Conservation (phyloP, 305 asterid species). For the Fraxinus latifolia region DNA sequence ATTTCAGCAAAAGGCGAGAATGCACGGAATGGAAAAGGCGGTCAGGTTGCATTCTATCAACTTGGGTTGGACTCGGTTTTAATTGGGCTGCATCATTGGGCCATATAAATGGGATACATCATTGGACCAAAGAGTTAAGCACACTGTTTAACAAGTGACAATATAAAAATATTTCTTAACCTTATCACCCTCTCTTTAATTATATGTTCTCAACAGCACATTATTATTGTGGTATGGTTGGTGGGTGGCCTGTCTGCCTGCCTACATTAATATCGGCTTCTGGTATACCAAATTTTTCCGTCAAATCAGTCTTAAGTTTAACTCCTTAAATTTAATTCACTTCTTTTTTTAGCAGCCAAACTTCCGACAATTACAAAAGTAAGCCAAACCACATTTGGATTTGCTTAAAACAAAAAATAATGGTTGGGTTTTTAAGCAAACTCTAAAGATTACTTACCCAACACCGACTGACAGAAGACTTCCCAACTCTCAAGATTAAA, state of each 20-base stretch:
- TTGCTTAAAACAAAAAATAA: neutral
- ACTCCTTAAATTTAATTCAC: neutral
- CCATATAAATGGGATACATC: too few relatives aligned
- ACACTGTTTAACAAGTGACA: neutral
- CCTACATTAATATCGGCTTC: slow-evolving; percentile 14
- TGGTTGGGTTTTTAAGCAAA: neutral
- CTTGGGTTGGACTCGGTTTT: too few relatives aligned
- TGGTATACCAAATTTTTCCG: slow-evolving; percentile 6
- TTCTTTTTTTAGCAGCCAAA: neutral
- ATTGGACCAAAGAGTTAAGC: too few relatives aligned
- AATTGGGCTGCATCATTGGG: too few relatives aligned
- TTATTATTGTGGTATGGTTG: neutral
- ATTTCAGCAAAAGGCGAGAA: too few relatives aligned
- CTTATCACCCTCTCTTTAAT: neutral
- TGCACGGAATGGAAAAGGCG: too few relatives aligned
- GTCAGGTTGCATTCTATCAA: too few relatives aligned
- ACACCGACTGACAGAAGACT: neutral
- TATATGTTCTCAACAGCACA: too few relatives aligned
- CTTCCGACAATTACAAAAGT: neutral
- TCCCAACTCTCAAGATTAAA: neutral
- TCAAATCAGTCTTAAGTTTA: neutral
- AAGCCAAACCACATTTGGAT: neutral
- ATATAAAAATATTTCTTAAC: too few relatives aligned
- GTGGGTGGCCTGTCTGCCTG: slow-evolving; percentile 10
- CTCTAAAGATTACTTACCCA: slow-evolving; percentile 20